A percentile compares a stretch with the other conserved stretches of the same genome.
These are phyloP conservation scores for Hagleromyces aurorensis DNA, from an alignment of 805 yeast species.

Conservation along the genomic window DNA sequence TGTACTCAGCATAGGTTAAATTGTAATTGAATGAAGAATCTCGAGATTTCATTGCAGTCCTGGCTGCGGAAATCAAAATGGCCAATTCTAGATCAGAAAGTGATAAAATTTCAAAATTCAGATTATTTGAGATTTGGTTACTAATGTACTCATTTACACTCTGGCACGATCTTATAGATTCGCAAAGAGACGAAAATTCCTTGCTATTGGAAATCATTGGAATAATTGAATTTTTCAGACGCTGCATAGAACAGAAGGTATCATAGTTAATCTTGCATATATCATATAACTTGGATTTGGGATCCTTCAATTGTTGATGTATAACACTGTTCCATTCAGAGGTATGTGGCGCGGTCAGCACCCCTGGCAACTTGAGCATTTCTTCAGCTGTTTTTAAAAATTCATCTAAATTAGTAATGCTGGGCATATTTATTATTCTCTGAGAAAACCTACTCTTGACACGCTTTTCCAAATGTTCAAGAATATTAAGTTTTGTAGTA, in stretches of 20 bases:
- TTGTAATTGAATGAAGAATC: slow-evolving; percentile 63
- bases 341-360: slow-evolving; percentile 8
- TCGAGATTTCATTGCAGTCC: slow-evolving; percentile 54
- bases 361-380: slow-evolving; percentile 26
- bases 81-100: slow-evolving; percentile 68
- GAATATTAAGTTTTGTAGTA: slow-evolving; percentile 63
- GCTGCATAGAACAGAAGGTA: slow-evolving; percentile 50
- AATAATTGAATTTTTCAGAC: slow-evolving; percentile 38
- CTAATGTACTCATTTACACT: slow-evolving; percentile 19
- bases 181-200: slow-evolving; percentile 21
- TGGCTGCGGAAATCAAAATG: slow-evolving; percentile 64
- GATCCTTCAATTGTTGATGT: slow-evolving; percentile 19
- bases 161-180: slow-evolving; percentile 12
- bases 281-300: slow-evolving; percentile 30
- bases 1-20: slow-evolving; percentile 69
- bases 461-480: slow-evolving; percentile 83
- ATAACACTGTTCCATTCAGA: slow-evolving; percentile 40
- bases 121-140: slow-evolving; percentile 26
- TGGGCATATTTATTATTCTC: slow-evolving; percentile 53
- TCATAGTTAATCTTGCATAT: slow-evolving; percentile 42
- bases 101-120: slow-evolving; percentile 25
- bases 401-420: slow-evolving; percentile 39
- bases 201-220: slow-evolving; percentile 35
- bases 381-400: slow-evolving; percentile 43
- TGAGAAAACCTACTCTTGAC: slow-evolving; percentile 88